Percentiles rank a stretch among this genome's conserved stretches.
Conservation (phyloP, 2,329 filamentous ascomycete species). For the Calonectria pauciramosa region DNA sequence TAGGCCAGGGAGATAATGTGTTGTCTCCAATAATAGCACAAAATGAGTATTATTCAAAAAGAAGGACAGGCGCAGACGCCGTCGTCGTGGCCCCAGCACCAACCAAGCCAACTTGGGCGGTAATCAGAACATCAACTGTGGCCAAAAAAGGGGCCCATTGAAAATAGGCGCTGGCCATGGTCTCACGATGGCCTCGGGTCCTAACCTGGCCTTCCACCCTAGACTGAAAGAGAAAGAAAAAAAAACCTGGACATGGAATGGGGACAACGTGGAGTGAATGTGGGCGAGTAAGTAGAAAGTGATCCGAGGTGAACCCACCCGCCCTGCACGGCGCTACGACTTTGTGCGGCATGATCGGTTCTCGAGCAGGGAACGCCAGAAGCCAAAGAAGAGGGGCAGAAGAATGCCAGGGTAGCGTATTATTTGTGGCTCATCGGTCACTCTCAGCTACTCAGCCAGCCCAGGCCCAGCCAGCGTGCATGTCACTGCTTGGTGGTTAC, state of each 20-base stretch:
- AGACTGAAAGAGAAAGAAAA: background rate
- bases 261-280: background rate
- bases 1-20: background rate
- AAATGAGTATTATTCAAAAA: slow-evolving; percentile 22
- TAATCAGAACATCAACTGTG: background rate
- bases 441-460: background rate
- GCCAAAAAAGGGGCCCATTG: background rate
- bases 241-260: background rate
- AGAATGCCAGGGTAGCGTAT: slow-evolving; percentile 17
- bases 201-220: background rate
- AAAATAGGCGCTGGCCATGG: slow-evolving; percentile 1
- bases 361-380: background rate
- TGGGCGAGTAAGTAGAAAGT: background rate
- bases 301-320: background rate
- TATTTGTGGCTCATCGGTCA: slow-evolving; percentile 6
- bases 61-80: background rate
- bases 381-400: background rate
- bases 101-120: background rate
- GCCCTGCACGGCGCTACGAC: background rate
- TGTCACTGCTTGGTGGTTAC: background rate
- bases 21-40: slow-evolving; percentile 31
- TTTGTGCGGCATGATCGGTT: background rate
- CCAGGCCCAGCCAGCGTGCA: background rate
- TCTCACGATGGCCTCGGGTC: slow-evolving; percentile 3
- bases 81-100: background rate